Conservation (phyloP, 202 grass and related monocot species). For the Eragrostis tef region DNA sequence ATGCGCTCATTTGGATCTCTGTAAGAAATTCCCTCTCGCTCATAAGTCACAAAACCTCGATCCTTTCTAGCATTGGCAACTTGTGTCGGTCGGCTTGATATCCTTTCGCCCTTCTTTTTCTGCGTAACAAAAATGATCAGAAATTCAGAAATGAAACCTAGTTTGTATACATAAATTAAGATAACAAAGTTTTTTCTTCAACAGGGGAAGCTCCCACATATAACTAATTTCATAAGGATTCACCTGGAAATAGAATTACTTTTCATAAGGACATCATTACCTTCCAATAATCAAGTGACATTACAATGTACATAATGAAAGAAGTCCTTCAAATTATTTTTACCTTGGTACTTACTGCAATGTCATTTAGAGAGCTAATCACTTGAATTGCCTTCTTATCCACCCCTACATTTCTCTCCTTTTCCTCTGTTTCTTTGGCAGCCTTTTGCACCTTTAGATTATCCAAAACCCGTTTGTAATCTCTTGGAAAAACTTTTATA, state of each 20-base stretch:
- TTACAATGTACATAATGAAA: not conserved
- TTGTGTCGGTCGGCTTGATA: conserved; percentile 33
- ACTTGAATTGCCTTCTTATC: conserved; percentile 43
- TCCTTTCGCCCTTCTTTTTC: not conserved
- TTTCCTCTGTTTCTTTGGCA: conserved; percentile 49
- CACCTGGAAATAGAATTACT: not conserved
- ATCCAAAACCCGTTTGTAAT: conserved; percentile 65
- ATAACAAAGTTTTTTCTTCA: not conserved
- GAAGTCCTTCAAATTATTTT: conserved; percentile 33
- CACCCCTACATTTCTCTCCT: conserved; percentile 29
- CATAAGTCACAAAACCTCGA: conserved; percentile 55
- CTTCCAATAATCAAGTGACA: conserved; percentile 5
- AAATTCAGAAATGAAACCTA: conserved; percentile 13
- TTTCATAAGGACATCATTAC: not conserved
- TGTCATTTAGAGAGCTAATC: conserved; percentile 44
- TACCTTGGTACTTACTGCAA: conserved; percentile 52
- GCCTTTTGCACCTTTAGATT: conserved; percentile 45
- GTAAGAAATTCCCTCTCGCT: conserved; percentile 41
- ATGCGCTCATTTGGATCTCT: conserved; percentile 53
- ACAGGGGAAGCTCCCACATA: not conserved
- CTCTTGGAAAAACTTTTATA: conserved; percentile 68
- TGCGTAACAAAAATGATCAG: conserved; percentile 35
- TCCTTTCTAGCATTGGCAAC: conserved; percentile 47
- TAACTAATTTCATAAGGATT: not conserved
- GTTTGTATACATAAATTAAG: not conserved